phyloP scores from a whole-genome alignment of 371 early-diverging fungal genomes.

The Mucor velutinosus region DNA sequence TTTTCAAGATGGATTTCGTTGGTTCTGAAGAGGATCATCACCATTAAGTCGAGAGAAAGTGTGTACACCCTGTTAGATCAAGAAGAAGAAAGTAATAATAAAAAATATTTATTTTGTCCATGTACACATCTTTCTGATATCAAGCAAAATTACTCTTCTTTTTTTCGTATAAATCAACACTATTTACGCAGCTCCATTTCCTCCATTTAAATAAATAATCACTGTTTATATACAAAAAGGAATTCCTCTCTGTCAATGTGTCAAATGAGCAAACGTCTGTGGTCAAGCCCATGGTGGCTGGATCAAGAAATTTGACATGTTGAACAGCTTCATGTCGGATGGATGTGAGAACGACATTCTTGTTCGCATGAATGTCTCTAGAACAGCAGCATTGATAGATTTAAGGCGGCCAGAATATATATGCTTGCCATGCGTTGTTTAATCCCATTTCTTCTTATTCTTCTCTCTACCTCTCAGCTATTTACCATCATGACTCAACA shows the following conservation, averaged over 20 bases:
- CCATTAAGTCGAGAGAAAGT: constrained; percentile 32
- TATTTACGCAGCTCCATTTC: neutral
- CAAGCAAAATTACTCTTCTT: neutral
- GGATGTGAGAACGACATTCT: too few species aligned
- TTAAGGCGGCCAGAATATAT: too few species aligned
- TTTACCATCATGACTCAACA: neutral
- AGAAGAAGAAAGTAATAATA: constrained; percentile 1
- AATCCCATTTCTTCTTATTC: neutral
- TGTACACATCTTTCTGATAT: neutral
- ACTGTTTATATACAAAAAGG: neutral
- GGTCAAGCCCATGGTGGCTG: too few species aligned
- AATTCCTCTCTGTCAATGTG: neutral
- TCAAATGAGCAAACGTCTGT: neutral
- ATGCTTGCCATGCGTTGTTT: too few species aligned
- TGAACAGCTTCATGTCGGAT: too few species aligned
- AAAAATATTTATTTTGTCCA: constrained; percentile 4
- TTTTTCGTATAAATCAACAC: neutral
- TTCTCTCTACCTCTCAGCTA: neutral
- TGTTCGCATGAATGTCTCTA: too few species aligned
- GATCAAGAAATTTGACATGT: too few species aligned
- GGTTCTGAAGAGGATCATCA: constrained; percentile 53
- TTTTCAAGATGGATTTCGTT: constrained; percentile 67
- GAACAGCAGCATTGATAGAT: too few species aligned
- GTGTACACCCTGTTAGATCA: neutral
- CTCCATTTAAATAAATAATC: neutral